Evolutionary conservation across 768 basidiomycete species (phyloP).

Genomic region (Mycena leptocephala): DNA sequence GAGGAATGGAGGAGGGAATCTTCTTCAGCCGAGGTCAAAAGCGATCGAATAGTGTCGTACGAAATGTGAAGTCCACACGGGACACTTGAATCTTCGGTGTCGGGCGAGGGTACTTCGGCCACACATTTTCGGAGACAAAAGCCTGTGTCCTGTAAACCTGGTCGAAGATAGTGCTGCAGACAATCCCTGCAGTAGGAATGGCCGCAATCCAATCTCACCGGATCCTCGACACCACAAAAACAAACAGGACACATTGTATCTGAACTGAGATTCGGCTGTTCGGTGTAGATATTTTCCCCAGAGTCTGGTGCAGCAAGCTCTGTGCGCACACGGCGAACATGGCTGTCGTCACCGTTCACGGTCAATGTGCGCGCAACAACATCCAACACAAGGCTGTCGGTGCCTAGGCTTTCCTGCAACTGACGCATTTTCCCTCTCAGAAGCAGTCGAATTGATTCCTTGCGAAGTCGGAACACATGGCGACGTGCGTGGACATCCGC

Average conservation of each 20-base stretch:
- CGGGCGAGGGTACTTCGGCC: conserved; percentile 38
- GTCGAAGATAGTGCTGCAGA: conserved; percentile 60
- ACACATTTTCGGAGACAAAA: conserved; percentile 57
- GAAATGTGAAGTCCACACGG: conserved; percentile 56
- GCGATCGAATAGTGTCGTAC: conserved; percentile 54
- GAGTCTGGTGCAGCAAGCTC: conserved; percentile 39
- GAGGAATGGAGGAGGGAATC: conserved; percentile 57
- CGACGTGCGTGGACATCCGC: conserved; percentile 54
- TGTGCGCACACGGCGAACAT: conserved; percentile 46
- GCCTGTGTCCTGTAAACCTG: conserved; percentile 45
- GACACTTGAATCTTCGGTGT: not conserved
- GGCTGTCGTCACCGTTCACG: conserved; percentile 57
- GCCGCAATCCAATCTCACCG: conserved; percentile 60
- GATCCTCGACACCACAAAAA: conserved; percentile 49
- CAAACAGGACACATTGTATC: conserved; percentile 58
- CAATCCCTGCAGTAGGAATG: conserved; percentile 70
- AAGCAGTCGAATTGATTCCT: conserved; percentile 52
- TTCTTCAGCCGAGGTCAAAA: conserved; percentile 57
- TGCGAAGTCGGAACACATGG: conserved; percentile 55
- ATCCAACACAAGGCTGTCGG: conserved; percentile 62
- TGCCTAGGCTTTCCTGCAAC: conserved; percentile 57
- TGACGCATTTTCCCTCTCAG: conserved; percentile 55
- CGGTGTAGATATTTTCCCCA: not conserved
- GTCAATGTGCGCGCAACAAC: conserved; percentile 57
- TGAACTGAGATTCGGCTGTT: not conserved